These are phyloP conservation scores for Trichophyton schoenleinii DNA, from an alignment of 2,329 filamentous ascomycete species.

Conservation along the genomic window DNA sequence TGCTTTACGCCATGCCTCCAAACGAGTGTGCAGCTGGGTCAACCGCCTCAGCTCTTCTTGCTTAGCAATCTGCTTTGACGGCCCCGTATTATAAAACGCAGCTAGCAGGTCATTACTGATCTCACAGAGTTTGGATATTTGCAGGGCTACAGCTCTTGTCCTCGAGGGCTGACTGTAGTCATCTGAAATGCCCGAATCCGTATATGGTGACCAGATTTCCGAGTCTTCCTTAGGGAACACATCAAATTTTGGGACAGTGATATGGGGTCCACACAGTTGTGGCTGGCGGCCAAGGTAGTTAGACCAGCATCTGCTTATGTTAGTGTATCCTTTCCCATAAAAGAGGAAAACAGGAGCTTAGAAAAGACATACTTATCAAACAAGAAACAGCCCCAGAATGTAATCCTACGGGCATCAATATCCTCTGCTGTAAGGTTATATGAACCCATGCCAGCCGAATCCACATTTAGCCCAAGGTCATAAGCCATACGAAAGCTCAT, in stretches of 20 bases:
- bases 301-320: slow-evolving; percentile 60
- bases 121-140: slow-evolving; percentile 74
- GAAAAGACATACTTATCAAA: slow-evolving; percentile 63
- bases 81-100: slow-evolving; percentile 77
- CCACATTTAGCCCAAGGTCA: slow-evolving; percentile 82
- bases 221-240: slow-evolving; percentile 83
- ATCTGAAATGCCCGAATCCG: slow-evolving; percentile 65
- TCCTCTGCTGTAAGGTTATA: slow-evolving; percentile 65
- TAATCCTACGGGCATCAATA: slow-evolving; percentile 76
- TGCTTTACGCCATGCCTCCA: slow-evolving; percentile 79
- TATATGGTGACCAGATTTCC: slow-evolving; percentile 76
- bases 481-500: slow-evolving; percentile 98
- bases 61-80: slow-evolving; percentile 54
- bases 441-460: slow-evolving; percentile 53
- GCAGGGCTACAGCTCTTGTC: slow-evolving; percentile 67
- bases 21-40: slow-evolving; percentile 74
- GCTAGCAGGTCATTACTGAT: slow-evolving; percentile 84
- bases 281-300: slow-evolving; percentile 90
- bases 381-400: slow-evolving; percentile 96
- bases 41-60: slow-evolving; percentile 81
- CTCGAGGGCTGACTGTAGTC: slow-evolving; percentile 61
- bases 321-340: not conserved
- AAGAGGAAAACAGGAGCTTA: not conserved
- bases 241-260: slow-evolving; percentile 77
- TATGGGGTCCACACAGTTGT: slow-evolving; percentile 65